Base-by-base conservation (phyloP, 2,329 filamentous ascomycete genomes). In the Cercospora brassicicola region DNA sequence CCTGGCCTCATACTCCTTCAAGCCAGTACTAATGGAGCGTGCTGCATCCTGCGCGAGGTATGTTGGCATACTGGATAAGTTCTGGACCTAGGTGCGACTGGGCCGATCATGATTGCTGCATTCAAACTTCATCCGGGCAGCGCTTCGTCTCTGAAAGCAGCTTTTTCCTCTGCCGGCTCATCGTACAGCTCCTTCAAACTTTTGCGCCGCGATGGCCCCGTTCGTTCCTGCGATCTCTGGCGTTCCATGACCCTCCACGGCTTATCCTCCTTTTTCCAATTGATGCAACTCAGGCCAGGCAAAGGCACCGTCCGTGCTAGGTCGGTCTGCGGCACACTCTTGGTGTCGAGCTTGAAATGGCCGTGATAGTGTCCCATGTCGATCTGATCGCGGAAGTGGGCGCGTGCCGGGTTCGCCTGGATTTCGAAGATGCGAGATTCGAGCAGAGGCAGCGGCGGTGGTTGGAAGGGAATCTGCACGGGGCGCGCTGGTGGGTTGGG, bases 341-440 rank as follows among this genome's bases (percentile, higher is more conserved):
- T 75, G 20, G 53, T 69, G 59, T 76, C 71, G 11, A 79, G 45
- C 4, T 51, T 57, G 68, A 77, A 80, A 15, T 57, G 45, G 15
- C 78, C 78, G 57, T 78, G 73, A 66, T 75, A 79, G 45, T 71
- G 70, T 9, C 69, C 66, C 2, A 75, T 72, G 67, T 82, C 77
- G 66, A 84, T 75, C 33, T 77, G 79, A 67, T 83, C 81, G 56
- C 79, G 77, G 69, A 83, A 81, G 18, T 81, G 74, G 36, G 73
- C 75, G 42, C 76, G 78, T 6, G 79, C 78, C 8, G 76, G 73
- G 69, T 82, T 79, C 45, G 81, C 72, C 15, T 76, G 77, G 42
- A 84, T 73, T 64, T 82, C 79, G 73, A 83, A 84, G 78, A 76
- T 72, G 31, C 73, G 70, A 10, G 73, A 76, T n/a, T 48, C 53